phyloP scores from a whole-genome alignment of 176 grass and related monocot species.

The Eremochloa ophiuroides region DNA sequence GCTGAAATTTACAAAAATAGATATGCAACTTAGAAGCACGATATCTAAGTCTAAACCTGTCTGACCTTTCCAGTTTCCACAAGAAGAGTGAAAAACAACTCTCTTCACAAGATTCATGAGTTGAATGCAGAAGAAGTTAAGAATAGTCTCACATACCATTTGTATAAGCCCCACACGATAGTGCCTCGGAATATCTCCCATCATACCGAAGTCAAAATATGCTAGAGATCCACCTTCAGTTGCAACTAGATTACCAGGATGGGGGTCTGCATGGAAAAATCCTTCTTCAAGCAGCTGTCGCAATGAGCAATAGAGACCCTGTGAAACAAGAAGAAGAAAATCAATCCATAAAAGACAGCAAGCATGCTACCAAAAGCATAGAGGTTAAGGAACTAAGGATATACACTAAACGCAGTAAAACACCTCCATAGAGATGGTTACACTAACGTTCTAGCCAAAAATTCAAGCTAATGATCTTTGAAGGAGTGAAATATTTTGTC shows the following conservation, averaged over 20 bases:
- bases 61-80: neutral
- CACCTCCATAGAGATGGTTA: neutral
- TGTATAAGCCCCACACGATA: conserved; percentile 96
- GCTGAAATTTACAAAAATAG: neutral
- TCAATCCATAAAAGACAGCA: neutral
- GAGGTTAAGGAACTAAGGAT: neutral
- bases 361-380: neutral
- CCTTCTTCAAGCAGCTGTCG: conserved; percentile 93
- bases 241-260: conserved; percentile 96
- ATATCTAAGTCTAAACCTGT: neutral
- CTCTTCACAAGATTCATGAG: neutral
- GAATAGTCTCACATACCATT: conserved; percentile 39
- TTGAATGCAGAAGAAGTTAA: neutral
- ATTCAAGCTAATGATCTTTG: neutral
- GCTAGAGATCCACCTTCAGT: conserved; percentile 78
- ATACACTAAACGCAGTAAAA: neutral
- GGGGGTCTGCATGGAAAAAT: conserved; percentile 98
- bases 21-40: neutral
- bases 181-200: conserved; percentile 97
- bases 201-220: conserved; percentile 99
- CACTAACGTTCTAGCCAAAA: neutral
- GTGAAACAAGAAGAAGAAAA: conserved; percentile 4
- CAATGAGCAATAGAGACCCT: conserved; percentile 95
- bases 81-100: neutral
- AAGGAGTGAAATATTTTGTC: neutral